These are phyloP conservation scores for Hypocreales sp. DNA, from an alignment of 2,329 filamentous ascomycete species.

Conservation along the genomic window DNA sequence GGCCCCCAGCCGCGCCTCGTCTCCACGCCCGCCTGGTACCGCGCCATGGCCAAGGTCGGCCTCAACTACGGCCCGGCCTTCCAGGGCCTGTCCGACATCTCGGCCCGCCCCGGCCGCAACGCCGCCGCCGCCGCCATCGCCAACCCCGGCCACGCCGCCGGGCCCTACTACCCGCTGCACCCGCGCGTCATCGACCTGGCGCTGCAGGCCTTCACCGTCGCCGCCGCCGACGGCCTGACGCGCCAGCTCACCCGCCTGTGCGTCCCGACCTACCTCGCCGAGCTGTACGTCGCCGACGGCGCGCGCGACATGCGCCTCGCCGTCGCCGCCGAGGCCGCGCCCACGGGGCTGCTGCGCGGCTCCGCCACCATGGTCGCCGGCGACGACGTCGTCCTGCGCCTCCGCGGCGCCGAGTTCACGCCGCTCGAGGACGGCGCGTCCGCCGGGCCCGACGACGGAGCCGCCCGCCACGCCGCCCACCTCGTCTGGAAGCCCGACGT, in stretches of 20 bases:
- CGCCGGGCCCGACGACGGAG: not conserved
- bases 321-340: not conserved
- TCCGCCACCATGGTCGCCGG: not conserved
- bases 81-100: slow-evolving; percentile 8
- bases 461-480: not conserved
- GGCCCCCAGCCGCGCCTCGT: not conserved
- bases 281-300: not conserved
- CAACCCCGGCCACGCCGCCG: not conserved
- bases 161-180: not conserved
- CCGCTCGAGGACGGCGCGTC: not conserved
- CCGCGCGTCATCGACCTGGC: not conserved
- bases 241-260: not conserved
- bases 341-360: not conserved
- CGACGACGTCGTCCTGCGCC: not conserved
- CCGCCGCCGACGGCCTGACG: not conserved
- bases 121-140: not conserved
- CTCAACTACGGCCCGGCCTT: slow-evolving; percentile 5
- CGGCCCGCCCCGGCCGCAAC: not conserved
- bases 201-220: not conserved
- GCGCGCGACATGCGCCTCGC: not conserved
- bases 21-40: slow-evolving; percentile 1
- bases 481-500: slow-evolving; percentile 2
- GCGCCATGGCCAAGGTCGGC: slow-evolving; percentile 1
- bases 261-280: not conserved
- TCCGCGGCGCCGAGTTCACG: not conserved